Conservation (phyloP, 73 alveolate species). For the Blepharisma japonicum region DNA sequence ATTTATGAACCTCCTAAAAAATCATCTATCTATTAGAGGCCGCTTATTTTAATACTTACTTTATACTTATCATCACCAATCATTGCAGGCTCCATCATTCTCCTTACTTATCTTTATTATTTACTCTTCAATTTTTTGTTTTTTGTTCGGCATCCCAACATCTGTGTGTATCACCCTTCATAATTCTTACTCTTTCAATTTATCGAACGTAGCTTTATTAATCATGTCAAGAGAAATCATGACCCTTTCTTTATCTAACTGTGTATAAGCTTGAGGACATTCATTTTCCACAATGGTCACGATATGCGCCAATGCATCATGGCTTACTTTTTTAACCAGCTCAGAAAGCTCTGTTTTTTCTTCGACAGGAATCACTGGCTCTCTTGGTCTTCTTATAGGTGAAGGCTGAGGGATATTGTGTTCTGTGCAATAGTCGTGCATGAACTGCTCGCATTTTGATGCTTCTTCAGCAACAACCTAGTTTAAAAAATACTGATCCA, state of each 20-base stretch:
- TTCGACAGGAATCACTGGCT: not conserved
- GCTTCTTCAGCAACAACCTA: slow-evolving; percentile 42
- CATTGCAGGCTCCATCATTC: too few relatives aligned
- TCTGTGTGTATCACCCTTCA: not conserved
- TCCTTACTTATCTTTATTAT: too few relatives aligned
- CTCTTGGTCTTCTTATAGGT: slow-evolving; percentile 8
- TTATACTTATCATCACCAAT: too few relatives aligned
- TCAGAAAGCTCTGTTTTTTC: slow-evolving; percentile 20
- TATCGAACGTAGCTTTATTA: not conserved
- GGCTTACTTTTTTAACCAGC: not conserved
- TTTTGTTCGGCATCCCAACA: too few relatives aligned
- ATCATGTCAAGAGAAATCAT: slow-evolving; percentile 2
- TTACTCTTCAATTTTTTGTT: too few relatives aligned
- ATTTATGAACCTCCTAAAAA: too few relatives aligned
- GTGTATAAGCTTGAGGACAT: slow-evolving; percentile 31
- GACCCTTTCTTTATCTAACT: slow-evolving; percentile 17
- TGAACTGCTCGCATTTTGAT: not conserved
- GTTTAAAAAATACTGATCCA: slow-evolving; percentile 47
- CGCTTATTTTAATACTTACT: too few relatives aligned
- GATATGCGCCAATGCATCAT: slow-evolving; percentile 27
- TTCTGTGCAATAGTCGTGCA: not conserved
- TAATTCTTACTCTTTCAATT: slow-evolving; percentile 9
- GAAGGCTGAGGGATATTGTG: not conserved
- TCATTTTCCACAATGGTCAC: slow-evolving; percentile 31
- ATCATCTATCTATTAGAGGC: too few relatives aligned